Base-by-base conservation (phyloP, 2,329 filamentous ascomycete genomes). In the Pseudogymnoascus sp. region DNA sequence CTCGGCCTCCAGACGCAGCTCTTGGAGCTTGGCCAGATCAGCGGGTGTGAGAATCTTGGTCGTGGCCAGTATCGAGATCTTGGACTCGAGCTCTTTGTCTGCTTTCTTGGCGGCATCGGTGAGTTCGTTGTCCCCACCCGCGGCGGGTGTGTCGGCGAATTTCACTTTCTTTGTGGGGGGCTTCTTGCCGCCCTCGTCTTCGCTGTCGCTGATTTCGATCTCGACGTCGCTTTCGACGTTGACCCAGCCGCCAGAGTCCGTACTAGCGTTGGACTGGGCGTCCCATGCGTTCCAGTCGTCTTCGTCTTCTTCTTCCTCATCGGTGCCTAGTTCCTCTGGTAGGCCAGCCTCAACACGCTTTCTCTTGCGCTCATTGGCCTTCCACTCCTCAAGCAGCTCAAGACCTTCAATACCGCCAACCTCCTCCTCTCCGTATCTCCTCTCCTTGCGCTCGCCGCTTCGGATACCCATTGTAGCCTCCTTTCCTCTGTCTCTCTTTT, bases 21-120 rank as follows among this genome's bases (percentile, higher is more conserved):
- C 93, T 65, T 91, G 87, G 18, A 99, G 87, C 75, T 97, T 97
- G 68, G 90, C 88, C n/a, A 97, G 83, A 75, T 99, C 95, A 11
- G 95, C 95, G 0, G 95, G 95, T 0, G 95, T 99, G 65, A 99
- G 87, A 67, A 99, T 96, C 59, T 90, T 89, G 1, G 91, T 96
- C 0, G 91, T 96, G n/a, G 93, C 93, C 45, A 97, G 85, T 70
- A 87, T 91, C 11, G 88, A 86, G 67, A 86, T 83, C 65, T 80
- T 78, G 62, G 79, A 64, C 58, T 71, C 71, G 49, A 67, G 61
- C 23, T 38, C 65, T 55, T 70, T 73, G 5, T 78, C 69, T 64
- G 81, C 77, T 11, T 75, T 77, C n/a, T 78, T 77, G 4, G 72
- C 67, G 4, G 77, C 73, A 28, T 75, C 75, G n/a, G 73, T 73